A percentile compares a stretch with the other conserved stretches of the same genome.
Evolutionary conservation across 306 rosid species (phyloP).

Genomic region (Adenanthera pavonina): DNA sequence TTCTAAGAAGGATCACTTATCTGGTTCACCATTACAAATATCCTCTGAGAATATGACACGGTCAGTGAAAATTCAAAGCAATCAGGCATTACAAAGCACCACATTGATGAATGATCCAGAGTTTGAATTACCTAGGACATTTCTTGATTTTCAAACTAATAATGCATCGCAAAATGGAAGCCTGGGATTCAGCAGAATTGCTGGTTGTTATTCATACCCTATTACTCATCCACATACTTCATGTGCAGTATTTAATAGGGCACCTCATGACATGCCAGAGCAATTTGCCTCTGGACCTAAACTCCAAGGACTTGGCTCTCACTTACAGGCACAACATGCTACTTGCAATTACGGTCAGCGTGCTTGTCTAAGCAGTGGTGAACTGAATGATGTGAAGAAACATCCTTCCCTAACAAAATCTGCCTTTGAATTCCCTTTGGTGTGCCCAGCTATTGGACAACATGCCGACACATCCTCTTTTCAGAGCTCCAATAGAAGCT

Average conservation of each 20-base stretch:
- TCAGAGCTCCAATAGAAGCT: constrained; percentile 52
- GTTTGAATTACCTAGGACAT: constrained; percentile 47
- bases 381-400: constrained; percentile 52
- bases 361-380: constrained; percentile 51
- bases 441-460: constrained; percentile 59
- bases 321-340: constrained; percentile 43
- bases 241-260: constrained; percentile 47
- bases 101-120: constrained; percentile 43
- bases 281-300: constrained; percentile 62
- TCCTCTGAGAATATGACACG: constrained; percentile 41
- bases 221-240: constrained; percentile 51
- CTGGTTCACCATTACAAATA: constrained; percentile 46
- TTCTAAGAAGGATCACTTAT: constrained; percentile 57
- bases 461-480: constrained; percentile 58
- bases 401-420: constrained; percentile 53
- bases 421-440: constrained; percentile 70
- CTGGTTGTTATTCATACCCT: constrained; percentile 48
- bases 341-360: constrained; percentile 47
- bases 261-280: constrained; percentile 44
- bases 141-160: constrained; percentile 49
- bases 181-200: constrained; percentile 47
- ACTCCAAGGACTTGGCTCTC: constrained; percentile 57
- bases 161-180: constrained; percentile 49
- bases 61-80: constrained; percentile 44
- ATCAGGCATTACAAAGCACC: constrained; percentile 45